A percentile compares a stretch with the other conserved stretches of the same genome.
Evolutionary conservation across 176 grass and related monocot species (phyloP).

Genomic region (Poa pratensis): DNA sequence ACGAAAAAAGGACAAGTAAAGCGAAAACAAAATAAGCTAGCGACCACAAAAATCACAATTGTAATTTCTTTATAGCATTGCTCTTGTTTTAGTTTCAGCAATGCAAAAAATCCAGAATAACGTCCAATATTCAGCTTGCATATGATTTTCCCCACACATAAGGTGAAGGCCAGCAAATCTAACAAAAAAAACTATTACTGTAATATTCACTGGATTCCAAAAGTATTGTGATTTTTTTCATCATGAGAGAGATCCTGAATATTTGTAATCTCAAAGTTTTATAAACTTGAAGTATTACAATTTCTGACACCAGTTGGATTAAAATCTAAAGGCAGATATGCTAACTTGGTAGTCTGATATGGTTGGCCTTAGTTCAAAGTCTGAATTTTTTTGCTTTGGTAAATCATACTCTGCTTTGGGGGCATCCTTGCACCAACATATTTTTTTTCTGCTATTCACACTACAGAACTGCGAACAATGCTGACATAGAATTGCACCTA

Average conservation of each 20-base stretch:
- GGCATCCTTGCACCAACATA: background rate
- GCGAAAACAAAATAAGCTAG: background rate
- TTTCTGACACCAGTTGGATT: conserved; percentile 3
- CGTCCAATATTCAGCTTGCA: background rate
- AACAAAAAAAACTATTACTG: background rate
- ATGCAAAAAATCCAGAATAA: background rate
- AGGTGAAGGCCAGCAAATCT: background rate
- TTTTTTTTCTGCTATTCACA: background rate
- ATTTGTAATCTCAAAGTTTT: background rate
- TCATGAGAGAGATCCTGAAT: background rate
- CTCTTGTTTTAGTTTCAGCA: background rate
- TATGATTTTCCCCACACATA: background rate
- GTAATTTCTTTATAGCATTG: background rate
- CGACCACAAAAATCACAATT: background rate
- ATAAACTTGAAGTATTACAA: background rate
- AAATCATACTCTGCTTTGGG: conserved; percentile 1
- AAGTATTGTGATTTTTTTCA: background rate
- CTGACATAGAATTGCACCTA: background rate
- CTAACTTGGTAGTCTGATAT: background rate
- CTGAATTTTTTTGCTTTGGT: background rate
- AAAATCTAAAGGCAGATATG: conserved; percentile 9
- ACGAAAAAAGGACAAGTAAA: background rate
- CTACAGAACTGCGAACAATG: background rate
- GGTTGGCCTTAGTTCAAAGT: background rate
- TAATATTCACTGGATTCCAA: background rate